phyloP scores from a whole-genome alignment of 139 green algal genomes.

The Tetradesmus lagerheimii region DNA sequence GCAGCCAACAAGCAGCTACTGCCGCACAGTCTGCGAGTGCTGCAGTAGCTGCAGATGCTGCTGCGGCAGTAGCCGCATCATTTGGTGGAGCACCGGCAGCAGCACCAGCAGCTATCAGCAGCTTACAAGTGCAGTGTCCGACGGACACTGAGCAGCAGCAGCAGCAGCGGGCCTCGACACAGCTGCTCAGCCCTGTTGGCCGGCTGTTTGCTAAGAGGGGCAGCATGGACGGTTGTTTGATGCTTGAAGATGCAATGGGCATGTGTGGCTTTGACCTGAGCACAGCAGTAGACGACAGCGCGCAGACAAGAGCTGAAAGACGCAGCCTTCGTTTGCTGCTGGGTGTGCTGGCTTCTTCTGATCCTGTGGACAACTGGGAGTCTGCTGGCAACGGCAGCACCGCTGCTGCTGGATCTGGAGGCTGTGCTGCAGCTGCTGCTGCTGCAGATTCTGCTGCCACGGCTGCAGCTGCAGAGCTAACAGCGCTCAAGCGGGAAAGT shows the following conservation, averaged over 20 bases:
- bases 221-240: neutral
- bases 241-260: constrained; percentile 12
- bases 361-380: neutral
- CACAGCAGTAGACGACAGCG: neutral
- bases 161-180: constrained; percentile 7
- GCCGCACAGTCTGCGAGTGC: neutral
- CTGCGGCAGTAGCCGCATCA: neutral
- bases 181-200: constrained; percentile 6
- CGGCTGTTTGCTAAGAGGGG: constrained; percentile 1
- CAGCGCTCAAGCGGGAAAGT: neutral
- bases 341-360: neutral
- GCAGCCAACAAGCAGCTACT: neutral
- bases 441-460: neutral
- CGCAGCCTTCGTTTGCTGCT: constrained; percentile 24
- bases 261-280: neutral
- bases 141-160: neutral
- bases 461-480: constrained; percentile 16
- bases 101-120: neutral
- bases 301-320: constrained; percentile 4
- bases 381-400: no score
- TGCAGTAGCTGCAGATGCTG: neutral
- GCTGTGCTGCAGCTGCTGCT: neutral
- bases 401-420: neutral
- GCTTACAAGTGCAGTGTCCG: constrained; percentile 12
- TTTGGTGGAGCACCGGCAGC: neutral